These are phyloP conservation scores for Diaporthe australafricana DNA, from an alignment of 2,329 filamentous ascomycete genomes.

Conservation along the genomic window DNA sequence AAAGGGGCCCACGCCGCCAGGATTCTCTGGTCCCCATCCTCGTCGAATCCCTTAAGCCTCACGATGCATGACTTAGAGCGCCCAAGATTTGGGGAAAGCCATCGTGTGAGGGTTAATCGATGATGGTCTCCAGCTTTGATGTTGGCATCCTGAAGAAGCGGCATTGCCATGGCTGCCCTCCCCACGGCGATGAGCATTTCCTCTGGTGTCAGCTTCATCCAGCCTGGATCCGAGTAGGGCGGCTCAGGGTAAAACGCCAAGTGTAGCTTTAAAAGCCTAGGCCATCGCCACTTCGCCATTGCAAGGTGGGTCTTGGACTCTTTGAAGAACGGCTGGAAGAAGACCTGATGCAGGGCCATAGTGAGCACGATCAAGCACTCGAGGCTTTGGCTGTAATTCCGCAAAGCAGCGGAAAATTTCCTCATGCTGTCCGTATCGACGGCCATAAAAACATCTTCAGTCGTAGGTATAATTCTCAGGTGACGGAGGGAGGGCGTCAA, in stretches of 20 bases:
- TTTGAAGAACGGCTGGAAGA: neutral
- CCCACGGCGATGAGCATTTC: neutral
- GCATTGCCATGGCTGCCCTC: neutral
- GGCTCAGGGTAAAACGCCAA: neutral
- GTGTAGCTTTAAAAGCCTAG: neutral
- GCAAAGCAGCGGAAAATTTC: neutral
- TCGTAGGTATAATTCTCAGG: too few species aligned
- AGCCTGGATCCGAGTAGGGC: neutral
- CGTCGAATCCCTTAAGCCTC: neutral
- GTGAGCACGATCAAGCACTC: neutral
- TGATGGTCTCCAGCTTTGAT: neutral
- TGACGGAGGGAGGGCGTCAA: neutral
- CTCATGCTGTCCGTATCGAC: too few species aligned
- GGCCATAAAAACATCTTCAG: too few species aligned
- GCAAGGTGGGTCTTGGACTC: fast-evolving
- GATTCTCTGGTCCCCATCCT: neutral
- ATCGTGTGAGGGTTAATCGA: too few species aligned
- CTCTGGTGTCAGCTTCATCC: neutral
- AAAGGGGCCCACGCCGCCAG: neutral
- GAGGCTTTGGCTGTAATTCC: neutral
- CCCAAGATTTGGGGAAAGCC: too few species aligned
- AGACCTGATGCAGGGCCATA: neutral
- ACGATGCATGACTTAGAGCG: too few species aligned
- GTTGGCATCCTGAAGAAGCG: neutral
- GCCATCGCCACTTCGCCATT: neutral